phyloP scores from a whole-genome alignment of 768 basidiomycete genomes.

The Trametes elegans region DNA sequence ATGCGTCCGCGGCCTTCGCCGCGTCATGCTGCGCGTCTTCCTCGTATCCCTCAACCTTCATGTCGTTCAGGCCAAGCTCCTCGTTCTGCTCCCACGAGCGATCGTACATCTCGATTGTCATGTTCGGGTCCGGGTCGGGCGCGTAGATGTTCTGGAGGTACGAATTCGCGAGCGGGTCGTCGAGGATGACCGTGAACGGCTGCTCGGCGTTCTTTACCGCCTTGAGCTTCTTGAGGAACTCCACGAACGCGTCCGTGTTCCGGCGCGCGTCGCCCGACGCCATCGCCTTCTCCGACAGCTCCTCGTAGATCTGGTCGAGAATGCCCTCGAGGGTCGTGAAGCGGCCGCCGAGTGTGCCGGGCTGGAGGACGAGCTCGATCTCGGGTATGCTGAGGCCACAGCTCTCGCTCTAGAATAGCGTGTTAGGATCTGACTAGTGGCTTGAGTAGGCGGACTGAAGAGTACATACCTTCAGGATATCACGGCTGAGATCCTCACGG shows the following conservation, averaged over 20 bases:
- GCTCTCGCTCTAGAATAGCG: constrained; percentile 75
- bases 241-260: constrained; percentile 61
- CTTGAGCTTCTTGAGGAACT: constrained; percentile 76
- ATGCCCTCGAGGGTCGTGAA: constrained; percentile 98
- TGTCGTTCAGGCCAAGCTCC: constrained; percentile 89
- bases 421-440: background rate
- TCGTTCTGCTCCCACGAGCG: constrained; percentile 91
- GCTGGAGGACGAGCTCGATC: constrained; percentile 87
- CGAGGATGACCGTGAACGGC: constrained; percentile 90
- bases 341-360: constrained; percentile 93
- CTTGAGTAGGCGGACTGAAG: background rate
- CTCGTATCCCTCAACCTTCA: constrained; percentile 77
- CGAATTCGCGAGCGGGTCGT: constrained; percentile 94
- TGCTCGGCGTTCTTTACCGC: constrained; percentile 74
- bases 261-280: constrained; percentile 63
- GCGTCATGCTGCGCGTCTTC: constrained; percentile 22
- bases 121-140: constrained; percentile 94
- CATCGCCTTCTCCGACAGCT: constrained; percentile 86
- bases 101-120: constrained; percentile 81
- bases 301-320: constrained; percentile 91
- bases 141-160: constrained; percentile 97
- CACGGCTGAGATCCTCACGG: constrained; percentile 86
- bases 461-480: constrained; percentile 83
- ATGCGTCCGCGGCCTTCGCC: background rate
- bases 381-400: constrained; percentile 90